These are phyloP conservation scores for Pythium brachiatum DNA, from an alignment of 352 stramenopile species.

Conservation along the genomic window DNA sequence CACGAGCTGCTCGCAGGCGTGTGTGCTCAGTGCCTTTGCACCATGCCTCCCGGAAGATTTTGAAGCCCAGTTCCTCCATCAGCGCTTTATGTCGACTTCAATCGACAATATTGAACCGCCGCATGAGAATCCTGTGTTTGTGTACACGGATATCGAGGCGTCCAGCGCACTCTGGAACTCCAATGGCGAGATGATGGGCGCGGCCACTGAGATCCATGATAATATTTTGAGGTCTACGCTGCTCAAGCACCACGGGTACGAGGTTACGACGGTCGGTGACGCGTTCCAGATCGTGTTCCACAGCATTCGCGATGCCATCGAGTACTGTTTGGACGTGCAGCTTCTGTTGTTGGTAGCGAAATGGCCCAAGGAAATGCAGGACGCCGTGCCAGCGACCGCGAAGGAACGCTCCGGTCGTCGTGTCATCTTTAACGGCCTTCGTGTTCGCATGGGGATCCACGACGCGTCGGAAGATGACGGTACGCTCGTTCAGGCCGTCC, in stretches of 20 bases:
- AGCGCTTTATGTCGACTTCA: neutral
- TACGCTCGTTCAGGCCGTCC: constrained; percentile 13
- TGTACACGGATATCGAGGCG: constrained; percentile 29
- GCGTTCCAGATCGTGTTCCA: constrained; percentile 74
- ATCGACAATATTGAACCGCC: no score
- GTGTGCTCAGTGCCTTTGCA: constrained; percentile 13
- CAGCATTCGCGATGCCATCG: constrained; percentile 55
- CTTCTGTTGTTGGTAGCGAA: constrained; percentile 16
- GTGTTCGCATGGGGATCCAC: constrained; percentile 34
- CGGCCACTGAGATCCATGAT: constrained; percentile 32
- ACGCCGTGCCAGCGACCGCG: constrained; percentile 36
- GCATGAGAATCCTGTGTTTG: constrained; percentile 28
- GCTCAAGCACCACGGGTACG: constrained; percentile 56
- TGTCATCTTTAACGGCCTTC: constrained; percentile 24
- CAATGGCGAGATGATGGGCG: constrained; percentile 35
- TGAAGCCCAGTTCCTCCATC: constrained; percentile 11
- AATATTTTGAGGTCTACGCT: constrained; percentile 27
- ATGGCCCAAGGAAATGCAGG: constrained; percentile 58
- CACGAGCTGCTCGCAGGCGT: constrained; percentile 17
- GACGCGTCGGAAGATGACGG: constrained; percentile 1
- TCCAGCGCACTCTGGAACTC: constrained; percentile 14
- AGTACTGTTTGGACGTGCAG: constrained; percentile 25
- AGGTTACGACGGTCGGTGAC: constrained; percentile 71
- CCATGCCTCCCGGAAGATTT: constrained; percentile 21
- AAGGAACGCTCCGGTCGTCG: neutral